Percentiles rank a stretch among this genome's conserved stretches.
These are phyloP conservation scores for Aquilaria agallochum DNA, from an alignment of 441 rosid species.

Conservation along the genomic window DNA sequence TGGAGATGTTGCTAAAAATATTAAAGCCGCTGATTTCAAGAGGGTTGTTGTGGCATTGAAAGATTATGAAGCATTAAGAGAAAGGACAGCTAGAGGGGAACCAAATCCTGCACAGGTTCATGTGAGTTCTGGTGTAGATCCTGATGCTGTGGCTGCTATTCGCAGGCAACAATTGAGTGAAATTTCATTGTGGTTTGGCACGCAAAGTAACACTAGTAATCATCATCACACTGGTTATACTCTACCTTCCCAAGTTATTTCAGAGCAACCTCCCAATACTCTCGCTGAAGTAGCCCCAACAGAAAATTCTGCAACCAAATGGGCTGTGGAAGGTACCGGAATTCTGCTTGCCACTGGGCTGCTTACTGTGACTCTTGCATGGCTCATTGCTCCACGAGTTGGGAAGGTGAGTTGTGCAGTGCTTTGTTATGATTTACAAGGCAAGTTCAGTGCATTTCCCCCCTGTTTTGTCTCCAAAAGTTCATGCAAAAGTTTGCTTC, in stretches of 20 bases:
- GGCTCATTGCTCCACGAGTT: conserved; percentile 96
- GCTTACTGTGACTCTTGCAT: conserved; percentile 83
- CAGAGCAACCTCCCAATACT: conserved; percentile 52
- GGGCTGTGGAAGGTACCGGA: conserved; percentile 97
- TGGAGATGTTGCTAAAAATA: conserved; percentile 54
- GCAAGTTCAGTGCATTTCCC: not conserved
- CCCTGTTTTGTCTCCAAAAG: not conserved
- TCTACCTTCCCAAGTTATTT: conserved; percentile 49
- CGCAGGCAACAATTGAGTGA: conserved; percentile 87
- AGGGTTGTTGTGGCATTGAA: conserved; percentile 63
- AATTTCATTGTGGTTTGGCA: conserved; percentile 82
- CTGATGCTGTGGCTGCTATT: conserved; percentile 94
- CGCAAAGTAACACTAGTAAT: conserved; percentile 33
- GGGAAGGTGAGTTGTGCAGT: conserved; percentile 58
- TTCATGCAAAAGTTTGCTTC: no score
- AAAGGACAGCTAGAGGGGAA: conserved; percentile 81
- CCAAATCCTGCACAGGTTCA: conserved; percentile 56
- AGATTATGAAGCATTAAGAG: conserved; percentile 74
- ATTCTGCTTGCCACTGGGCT: conserved; percentile 89
- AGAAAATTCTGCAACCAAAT: conserved; percentile 74
- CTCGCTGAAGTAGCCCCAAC: conserved; percentile 38
- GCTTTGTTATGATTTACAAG: not conserved
- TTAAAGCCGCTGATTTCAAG: conserved; percentile 51
- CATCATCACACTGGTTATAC: conserved; percentile 23
- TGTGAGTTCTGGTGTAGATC: conserved; percentile 55